Evolutionary conservation across 2,329 filamentous ascomycete genomes (phyloP).

Genomic region (Ophiocordyceps sinensis): DNA sequence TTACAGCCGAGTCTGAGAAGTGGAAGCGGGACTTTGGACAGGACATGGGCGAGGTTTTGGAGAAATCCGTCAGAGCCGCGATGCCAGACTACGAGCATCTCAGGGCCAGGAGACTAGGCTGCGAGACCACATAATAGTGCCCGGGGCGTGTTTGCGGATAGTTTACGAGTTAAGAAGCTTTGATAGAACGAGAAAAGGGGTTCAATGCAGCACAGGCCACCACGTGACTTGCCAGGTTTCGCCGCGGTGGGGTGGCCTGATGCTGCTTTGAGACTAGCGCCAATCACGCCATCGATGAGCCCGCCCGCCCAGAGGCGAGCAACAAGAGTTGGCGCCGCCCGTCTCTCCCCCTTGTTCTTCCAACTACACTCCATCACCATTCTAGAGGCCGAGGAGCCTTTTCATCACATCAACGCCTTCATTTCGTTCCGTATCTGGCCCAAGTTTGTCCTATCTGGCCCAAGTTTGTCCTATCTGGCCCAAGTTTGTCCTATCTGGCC

Average conservation of each 20-base stretch:
- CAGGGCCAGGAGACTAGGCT: too few relatives aligned
- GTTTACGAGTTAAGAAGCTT: too few relatives aligned
- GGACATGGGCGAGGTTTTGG: too few relatives aligned
- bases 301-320: slow-evolving; percentile 8
- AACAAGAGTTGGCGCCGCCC: slow-evolving; percentile 7
- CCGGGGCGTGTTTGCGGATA: too few relatives aligned
- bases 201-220: background rate
- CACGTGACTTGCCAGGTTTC: slow-evolving; percentile 1
- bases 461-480: background rate
- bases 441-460: background rate
- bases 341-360: slow-evolving; percentile 4
- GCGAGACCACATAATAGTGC: too few relatives aligned
- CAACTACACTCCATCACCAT: slow-evolving; percentile 8
- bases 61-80: too few relatives aligned
- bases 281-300: slow-evolving; percentile 18
- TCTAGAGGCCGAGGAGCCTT: background rate
- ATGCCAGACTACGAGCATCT: too few relatives aligned
- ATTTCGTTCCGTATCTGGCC: slow-evolving; percentile 6
- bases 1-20: too few relatives aligned
- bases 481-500: background rate
- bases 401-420: slow-evolving; percentile 5
- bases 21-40: too few relatives aligned
- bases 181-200: too few relatives aligned
- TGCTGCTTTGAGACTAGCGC: slow-evolving; percentile 10
- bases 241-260: background rate